phyloP scores from a whole-genome alignment of 2,329 filamentous ascomycete species.

The Fusarium marasasianum region DNA sequence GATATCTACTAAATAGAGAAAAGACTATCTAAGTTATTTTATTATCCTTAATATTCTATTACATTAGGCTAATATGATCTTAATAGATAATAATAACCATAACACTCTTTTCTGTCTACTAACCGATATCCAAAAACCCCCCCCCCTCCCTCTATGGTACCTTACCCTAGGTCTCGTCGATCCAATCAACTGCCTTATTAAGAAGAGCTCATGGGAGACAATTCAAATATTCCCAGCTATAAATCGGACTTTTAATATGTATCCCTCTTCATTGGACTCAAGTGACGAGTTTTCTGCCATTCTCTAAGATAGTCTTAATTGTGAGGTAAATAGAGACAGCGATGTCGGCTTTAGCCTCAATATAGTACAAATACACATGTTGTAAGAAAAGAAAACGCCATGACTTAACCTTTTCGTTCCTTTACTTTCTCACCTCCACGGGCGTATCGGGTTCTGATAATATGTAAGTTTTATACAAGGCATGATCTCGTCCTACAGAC shows the following conservation, averaged over 20 bases:
- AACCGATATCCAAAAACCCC: too few relatives aligned
- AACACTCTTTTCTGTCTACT: too few relatives aligned
- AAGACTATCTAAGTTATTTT: too few relatives aligned
- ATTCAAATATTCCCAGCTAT: neutral
- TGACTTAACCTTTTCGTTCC: neutral
- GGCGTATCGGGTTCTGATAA: neutral
- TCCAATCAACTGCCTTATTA: neutral
- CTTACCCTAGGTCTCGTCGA: neutral
- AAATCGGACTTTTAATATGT: neutral
- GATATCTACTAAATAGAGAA: too few relatives aligned
- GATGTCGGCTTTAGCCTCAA: neutral
- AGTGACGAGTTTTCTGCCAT: neutral
- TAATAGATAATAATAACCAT: too few relatives aligned
- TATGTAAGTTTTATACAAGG: neutral
- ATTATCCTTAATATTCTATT: too few relatives aligned
- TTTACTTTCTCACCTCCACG: neutral
- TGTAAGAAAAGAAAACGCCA: neutral
- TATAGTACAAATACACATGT: neutral
- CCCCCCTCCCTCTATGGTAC: too few relatives aligned
- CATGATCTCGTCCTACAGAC: too few relatives aligned
- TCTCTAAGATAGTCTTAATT: too few relatives aligned
- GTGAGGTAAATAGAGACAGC: neutral
- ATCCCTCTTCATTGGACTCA: neutral
- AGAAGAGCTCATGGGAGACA: neutral
- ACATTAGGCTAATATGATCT: too few relatives aligned